Conservation (phyloP, 805 yeast species). For the Yamadazyma nakazawae region DNA sequence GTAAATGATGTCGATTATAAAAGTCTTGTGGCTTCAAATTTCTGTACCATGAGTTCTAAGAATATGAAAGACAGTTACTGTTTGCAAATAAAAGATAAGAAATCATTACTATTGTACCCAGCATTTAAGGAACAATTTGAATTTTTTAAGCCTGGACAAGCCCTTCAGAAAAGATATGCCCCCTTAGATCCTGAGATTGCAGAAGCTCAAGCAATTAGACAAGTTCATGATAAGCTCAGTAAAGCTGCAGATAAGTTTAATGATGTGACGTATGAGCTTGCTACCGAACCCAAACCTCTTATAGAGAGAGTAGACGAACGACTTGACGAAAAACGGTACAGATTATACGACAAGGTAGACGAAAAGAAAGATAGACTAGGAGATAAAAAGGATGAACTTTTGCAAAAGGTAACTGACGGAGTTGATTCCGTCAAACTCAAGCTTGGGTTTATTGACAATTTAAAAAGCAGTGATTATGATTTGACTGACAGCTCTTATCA, state of each 20-base stretch:
- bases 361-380: constrained; percentile 11
- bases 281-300: constrained; percentile 18
- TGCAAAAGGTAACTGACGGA: constrained; percentile 1
- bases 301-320: constrained; percentile 19
- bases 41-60: constrained; percentile 36
- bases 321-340: constrained; percentile 17
- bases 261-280: constrained; percentile 19
- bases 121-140: constrained; percentile 13
- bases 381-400: constrained; percentile 11
- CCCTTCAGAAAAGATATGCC: neutral
- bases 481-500: neutral
- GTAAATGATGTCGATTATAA: constrained; percentile 25
- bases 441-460: neutral
- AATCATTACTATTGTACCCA: constrained; percentile 24
- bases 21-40: constrained; percentile 38
- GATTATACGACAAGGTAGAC: constrained; percentile 14
- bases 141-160: neutral
- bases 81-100: constrained; percentile 31
- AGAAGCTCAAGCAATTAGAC: constrained; percentile 22
- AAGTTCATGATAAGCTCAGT: constrained; percentile 17
- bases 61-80: constrained; percentile 32
- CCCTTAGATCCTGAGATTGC: neutral
- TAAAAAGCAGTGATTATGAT: constrained; percentile 5
- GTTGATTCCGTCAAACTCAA: constrained; percentile 6
- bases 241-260: constrained; percentile 14